These are phyloP conservation scores for Chaetomium sp. DNA, from an alignment of 2,329 filamentous ascomycete species.

Conservation along the genomic window DNA sequence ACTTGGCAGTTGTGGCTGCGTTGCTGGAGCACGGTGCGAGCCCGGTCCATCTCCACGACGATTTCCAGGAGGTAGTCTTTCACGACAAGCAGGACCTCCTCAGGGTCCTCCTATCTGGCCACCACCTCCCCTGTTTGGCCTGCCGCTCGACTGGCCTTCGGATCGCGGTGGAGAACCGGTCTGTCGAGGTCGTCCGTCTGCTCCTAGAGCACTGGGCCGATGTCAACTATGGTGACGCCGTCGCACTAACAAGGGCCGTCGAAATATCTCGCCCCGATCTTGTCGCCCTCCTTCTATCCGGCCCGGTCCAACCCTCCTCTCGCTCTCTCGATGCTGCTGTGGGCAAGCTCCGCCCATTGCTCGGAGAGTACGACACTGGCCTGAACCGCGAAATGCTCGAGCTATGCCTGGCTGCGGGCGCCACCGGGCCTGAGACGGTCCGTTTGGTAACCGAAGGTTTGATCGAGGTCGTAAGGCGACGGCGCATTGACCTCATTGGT, in stretches of 20 bases:
- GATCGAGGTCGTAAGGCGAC: conserved; percentile 30
- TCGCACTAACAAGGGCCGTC: conserved; percentile 33
- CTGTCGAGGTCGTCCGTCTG: conserved; percentile 29
- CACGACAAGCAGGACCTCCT: conserved; percentile 31
- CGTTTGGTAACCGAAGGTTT: conserved; percentile 33
- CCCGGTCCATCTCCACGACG: conserved; percentile 34
- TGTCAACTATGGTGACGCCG: conserved; percentile 34
- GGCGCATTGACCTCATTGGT: conserved; percentile 29
- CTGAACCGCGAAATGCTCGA: conserved; percentile 31
- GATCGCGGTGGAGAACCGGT: conserved; percentile 35
- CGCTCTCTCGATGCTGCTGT: conserved; percentile 34
- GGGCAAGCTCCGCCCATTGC: conserved; percentile 27
- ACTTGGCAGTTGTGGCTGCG: conserved; percentile 32
- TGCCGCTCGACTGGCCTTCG: conserved; percentile 35
- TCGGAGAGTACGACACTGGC: conserved; percentile 23
- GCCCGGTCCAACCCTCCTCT: conserved; percentile 30
- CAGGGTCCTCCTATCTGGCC: conserved; percentile 32
- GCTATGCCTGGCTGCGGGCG: conserved; percentile 33
- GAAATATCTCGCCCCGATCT: conserved; percentile 32
- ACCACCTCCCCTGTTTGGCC: conserved; percentile 34
- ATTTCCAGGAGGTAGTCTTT: conserved; percentile 35
- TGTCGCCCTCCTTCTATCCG: conserved; percentile 33
- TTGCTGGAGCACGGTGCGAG: conserved; percentile 36
- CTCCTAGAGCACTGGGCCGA: conserved; percentile 36
- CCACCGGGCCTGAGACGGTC: conserved; percentile 32